These are phyloP conservation scores for Thuja plicata DNA, from an alignment of 83 land plant genomes.

Conservation along the genomic window DNA sequence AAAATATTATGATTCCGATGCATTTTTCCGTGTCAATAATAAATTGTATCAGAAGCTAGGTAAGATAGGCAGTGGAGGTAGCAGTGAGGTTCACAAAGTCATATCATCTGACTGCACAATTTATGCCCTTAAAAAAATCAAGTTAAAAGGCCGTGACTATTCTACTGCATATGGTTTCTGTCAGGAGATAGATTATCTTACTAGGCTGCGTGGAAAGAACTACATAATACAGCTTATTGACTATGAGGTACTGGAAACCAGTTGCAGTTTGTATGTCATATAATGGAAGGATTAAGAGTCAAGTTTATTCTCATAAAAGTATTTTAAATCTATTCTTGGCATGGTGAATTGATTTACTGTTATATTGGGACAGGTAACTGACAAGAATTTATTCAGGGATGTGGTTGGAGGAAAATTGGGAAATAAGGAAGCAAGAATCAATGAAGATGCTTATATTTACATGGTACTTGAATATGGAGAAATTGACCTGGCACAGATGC, in stretches of 20 bases:
- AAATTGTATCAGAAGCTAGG: slow-evolving; percentile 91
- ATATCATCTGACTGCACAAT: slow-evolving; percentile 82
- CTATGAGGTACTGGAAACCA: slow-evolving; percentile 72
- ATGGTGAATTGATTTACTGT: not conserved
- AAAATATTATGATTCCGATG: slow-evolving; percentile 59
- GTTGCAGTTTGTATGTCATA: not conserved
- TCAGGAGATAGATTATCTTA: slow-evolving; percentile 89
- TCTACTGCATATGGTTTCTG: slow-evolving; percentile 90
- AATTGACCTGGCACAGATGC: slow-evolving; percentile 93
- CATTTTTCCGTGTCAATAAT: slow-evolving; percentile 84
- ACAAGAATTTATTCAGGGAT: slow-evolving; percentile 68
- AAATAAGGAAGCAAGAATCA: slow-evolving; percentile 62
- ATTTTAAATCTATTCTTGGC: not conserved
- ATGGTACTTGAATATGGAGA: slow-evolving; percentile 99
- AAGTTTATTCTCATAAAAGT: not conserved
- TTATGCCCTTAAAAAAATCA: slow-evolving; percentile 90
- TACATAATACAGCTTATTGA: slow-evolving; percentile 90
- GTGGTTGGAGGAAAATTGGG: slow-evolving; percentile 32
- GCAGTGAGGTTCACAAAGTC: slow-evolving; percentile 98
- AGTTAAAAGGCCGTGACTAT: slow-evolving; percentile 93
- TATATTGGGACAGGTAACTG: slow-evolving; percentile 67
- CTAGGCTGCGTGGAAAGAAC: slow-evolving; percentile 70
- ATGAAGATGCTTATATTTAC: slow-evolving; percentile 81
- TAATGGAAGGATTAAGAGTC: not conserved
- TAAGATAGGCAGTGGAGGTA: slow-evolving; percentile 98